Percentiles rank a stretch among this genome's conserved stretches.
Evolutionary conservation across 306 rosid genomes (phyloP).

Genomic region (Styphnolobium japonicum): DNA sequence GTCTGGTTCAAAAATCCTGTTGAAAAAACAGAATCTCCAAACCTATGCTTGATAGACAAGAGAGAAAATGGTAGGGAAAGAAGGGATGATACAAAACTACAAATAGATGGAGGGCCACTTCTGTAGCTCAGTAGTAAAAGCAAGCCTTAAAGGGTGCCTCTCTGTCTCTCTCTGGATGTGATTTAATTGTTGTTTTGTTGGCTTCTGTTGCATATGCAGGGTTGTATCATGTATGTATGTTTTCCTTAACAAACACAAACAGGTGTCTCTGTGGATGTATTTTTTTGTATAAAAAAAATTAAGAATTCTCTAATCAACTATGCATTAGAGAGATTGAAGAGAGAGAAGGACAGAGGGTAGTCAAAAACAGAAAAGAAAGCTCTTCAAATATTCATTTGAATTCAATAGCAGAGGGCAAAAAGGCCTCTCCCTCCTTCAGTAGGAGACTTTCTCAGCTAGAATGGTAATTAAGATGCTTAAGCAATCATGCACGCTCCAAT

Average conservation of each 20-base stretch:
- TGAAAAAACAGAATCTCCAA: conserved; percentile 26
- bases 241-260: conserved; percentile 26
- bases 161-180: conserved; percentile 34
- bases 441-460: background rate
- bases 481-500: conserved; percentile 15
- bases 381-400: conserved; percentile 9
- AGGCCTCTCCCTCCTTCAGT: background rate
- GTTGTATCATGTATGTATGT: conserved; percentile 3
- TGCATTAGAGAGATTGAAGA: background rate
- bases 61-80: conserved; percentile 19
- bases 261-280: background rate
- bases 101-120: conserved; percentile 49
- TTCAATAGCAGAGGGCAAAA: background rate
- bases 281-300: background rate
- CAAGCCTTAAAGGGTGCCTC: conserved; percentile 40
- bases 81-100: conserved; percentile 33
- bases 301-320: conserved; percentile 16
- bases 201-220: conserved; percentile 36
- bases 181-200: conserved; percentile 38
- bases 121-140: conserved; percentile 48
- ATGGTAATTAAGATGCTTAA: background rate
- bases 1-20: conserved; percentile 4
- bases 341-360: background rate
- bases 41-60: conserved; percentile 22
- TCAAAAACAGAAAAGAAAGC: background rate